Base-by-base conservation (phyloP, 1,284 basidiomycete genomes). In the Tilletiopsis washingtonensis region DNA sequence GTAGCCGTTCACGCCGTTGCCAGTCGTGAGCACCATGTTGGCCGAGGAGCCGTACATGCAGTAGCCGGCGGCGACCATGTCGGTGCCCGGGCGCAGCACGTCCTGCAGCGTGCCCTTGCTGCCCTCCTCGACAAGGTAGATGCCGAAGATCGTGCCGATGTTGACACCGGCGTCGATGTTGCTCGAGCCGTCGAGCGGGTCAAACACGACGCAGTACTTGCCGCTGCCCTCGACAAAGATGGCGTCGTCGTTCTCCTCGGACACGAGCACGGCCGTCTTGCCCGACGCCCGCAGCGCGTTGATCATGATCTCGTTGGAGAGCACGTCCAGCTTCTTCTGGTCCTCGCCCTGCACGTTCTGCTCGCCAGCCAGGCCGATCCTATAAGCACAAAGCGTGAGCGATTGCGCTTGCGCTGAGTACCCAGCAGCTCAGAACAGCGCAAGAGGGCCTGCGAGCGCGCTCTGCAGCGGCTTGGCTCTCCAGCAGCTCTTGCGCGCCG, bases 151-250 rank as follows among this genome's bases (percentile, higher is more conserved):
- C 53, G 94, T 98, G 40, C 94, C 94, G 72, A 98, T 94, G 77
- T 99, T 99, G 59, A 99, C 94, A 83, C 93, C 94, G 60, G 94
- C 94, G 75, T 99, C 94, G 76, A 99, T 99, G 78, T 99, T 99
- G 77, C 87, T 91, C 67, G 85, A 88, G 48, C 94, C 94, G 70
- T 99, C 94, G 49, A 99, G 82, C 37, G 94, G 94, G 77, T 99
- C 94, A 69, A 99, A 99, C 7, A 98, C 94, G 64, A 97, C 90
- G 67, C 91, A 96, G 78, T 77, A 77, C 91, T 69, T 67, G 49
- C 68, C 70, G 40, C 52, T 52, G 44, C 49, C 49, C 20, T 56
- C 47, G 9, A 62, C 69, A 73, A 97, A 81, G 74, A 96, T 83
- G 34, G 89, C 88, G 17, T 96, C 82, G 34, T 97, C 93, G 58